Percentiles rank a stretch among this genome's conserved stretches.
These are phyloP conservation scores for Xylariales sp. DNA, from an alignment of 2,329 filamentous ascomycete genomes.

Conservation along the genomic window DNA sequence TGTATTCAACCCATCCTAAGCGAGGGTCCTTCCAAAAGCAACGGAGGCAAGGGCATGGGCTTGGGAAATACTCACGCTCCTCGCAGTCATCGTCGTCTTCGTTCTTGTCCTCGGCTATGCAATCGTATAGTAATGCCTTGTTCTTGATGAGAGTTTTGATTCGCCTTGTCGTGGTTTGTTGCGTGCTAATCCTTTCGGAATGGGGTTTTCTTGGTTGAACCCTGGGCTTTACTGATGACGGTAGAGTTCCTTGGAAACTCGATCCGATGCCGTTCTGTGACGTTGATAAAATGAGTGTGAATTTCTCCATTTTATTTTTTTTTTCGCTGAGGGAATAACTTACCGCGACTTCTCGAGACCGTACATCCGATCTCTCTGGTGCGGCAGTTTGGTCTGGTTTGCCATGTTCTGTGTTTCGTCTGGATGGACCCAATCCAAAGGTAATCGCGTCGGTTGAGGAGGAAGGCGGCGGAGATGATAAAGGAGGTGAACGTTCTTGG, in stretches of 20 bases:
- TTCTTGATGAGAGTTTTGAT: conserved; percentile 12
- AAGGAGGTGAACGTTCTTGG: conserved; percentile 12
- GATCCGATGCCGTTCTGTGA: neutral
- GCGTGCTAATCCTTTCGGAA: neutral
- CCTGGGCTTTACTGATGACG: neutral
- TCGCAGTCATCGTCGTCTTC: neutral
- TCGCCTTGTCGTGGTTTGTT: conserved; percentile 7
- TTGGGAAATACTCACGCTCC: conserved; percentile 4
- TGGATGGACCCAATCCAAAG: no score
- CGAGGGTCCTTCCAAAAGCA: neutral
- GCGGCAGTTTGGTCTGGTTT: no score
- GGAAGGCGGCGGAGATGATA: conserved; percentile 1
- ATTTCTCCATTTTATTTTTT: neutral
- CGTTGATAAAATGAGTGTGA: neutral
- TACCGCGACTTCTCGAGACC: neutral
- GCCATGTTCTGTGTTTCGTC: neutral
- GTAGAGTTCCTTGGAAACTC: neutral
- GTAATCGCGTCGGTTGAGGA: no score
- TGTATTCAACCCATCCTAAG: no score
- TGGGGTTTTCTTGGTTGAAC: neutral
- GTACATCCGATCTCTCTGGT: neutral
- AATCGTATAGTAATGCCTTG: neutral
- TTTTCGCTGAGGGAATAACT: neutral
- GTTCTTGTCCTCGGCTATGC: neutral
- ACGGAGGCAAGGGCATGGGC: no score